Percentiles rank a stretch among this genome's conserved stretches.
Conservation (phyloP, 1,284 basidiomycete genomes). For the Trichosporon sp. region DNA sequence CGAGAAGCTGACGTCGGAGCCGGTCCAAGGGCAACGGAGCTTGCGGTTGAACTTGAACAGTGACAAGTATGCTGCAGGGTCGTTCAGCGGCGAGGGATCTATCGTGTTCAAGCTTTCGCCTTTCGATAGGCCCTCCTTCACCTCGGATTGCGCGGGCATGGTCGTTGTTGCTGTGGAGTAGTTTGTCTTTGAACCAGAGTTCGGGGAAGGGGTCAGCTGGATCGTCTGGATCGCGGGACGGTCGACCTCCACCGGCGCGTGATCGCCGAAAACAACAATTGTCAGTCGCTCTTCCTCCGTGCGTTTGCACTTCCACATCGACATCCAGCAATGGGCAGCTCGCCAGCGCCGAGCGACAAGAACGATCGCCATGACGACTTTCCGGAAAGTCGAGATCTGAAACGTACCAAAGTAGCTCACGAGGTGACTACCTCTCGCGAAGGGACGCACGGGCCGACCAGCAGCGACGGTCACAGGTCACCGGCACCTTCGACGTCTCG, state of each 20-base stretch:
- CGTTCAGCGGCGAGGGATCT: slow-evolving; percentile 37
- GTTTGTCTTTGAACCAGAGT: not conserved
- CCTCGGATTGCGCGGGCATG: not conserved
- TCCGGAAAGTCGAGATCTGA: slow-evolving; percentile 20
- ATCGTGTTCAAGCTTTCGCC: slow-evolving; percentile 7
- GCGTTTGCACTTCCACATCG: not conserved
- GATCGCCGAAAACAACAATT: slow-evolving; percentile 2
- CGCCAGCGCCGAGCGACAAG: slow-evolving; percentile 63
- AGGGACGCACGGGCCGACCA: not conserved
- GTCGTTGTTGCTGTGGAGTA: not conserved
- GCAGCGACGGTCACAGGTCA: not conserved
- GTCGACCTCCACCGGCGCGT: slow-evolving; percentile 19
- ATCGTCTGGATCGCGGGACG: not conserved
- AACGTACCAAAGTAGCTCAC: slow-evolving; percentile 20
- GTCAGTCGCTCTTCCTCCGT: not conserved
- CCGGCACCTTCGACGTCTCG: slow-evolving; percentile 17
- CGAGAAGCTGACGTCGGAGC: slow-evolving; percentile 43
- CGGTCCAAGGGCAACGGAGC: slow-evolving; percentile 47
- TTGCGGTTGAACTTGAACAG: slow-evolving; percentile 43
- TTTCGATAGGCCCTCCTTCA: not conserved
- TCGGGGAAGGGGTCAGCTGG: not conserved
- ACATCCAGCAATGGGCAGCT: slow-evolving; percentile 55
- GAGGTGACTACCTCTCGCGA: slow-evolving; percentile 3
- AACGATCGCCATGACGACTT: slow-evolving; percentile 8
- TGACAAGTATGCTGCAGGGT: slow-evolving; percentile 45